Conservation (phyloP, 1,284 basidiomycete species). For the Trichosporon inkin region DNA sequence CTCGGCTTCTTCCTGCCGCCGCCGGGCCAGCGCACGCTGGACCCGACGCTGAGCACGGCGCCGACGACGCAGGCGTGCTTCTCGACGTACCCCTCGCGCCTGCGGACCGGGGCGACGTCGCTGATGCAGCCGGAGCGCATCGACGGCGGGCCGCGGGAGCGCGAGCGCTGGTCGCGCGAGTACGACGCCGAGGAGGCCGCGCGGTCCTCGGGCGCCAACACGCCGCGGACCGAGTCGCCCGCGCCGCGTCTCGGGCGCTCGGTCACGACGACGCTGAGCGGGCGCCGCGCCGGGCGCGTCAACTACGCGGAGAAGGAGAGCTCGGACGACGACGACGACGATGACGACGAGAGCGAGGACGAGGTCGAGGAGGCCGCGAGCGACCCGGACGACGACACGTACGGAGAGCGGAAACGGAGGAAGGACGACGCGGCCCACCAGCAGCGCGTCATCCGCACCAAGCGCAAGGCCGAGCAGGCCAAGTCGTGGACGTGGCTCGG, state of each 20-base stretch:
- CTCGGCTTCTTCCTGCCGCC: slow-evolving; percentile 42
- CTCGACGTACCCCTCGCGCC: slow-evolving; percentile 82
- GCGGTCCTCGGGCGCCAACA: slow-evolving; percentile 25
- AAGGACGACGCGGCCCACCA: slow-evolving; percentile 13
- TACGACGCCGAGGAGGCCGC: slow-evolving; percentile 32
- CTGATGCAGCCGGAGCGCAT: slow-evolving; percentile 79
- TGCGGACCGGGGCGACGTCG: slow-evolving; percentile 84
- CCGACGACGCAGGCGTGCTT: slow-evolving; percentile 62
- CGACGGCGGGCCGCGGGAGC: slow-evolving; percentile 50
- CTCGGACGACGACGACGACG: slow-evolving; percentile 75
- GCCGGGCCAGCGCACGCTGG: slow-evolving; percentile 40
- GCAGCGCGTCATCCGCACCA: slow-evolving; percentile 1
- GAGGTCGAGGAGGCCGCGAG: slow-evolving; percentile 75
- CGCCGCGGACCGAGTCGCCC: slow-evolving; percentile 40
- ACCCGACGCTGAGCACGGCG: slow-evolving; percentile 33
- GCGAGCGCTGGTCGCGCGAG: slow-evolving; percentile 41
- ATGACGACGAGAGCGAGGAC: slow-evolving; percentile 63
- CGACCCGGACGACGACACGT: slow-evolving; percentile 48
- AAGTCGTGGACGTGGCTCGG: slow-evolving; percentile 75
- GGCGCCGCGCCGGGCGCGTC: slow-evolving; percentile 60
- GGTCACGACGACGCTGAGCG: slow-evolving; percentile 30
- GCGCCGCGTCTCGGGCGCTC: slow-evolving; percentile 34
- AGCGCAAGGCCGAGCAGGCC: slow-evolving; percentile 14
- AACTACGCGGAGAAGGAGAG: slow-evolving; percentile 86
- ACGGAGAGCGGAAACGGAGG: slow-evolving; percentile 25